Evolutionary conservation across 2,329 filamentous ascomycete species (phyloP).

Genomic region (Arthrocladium fulminans): DNA sequence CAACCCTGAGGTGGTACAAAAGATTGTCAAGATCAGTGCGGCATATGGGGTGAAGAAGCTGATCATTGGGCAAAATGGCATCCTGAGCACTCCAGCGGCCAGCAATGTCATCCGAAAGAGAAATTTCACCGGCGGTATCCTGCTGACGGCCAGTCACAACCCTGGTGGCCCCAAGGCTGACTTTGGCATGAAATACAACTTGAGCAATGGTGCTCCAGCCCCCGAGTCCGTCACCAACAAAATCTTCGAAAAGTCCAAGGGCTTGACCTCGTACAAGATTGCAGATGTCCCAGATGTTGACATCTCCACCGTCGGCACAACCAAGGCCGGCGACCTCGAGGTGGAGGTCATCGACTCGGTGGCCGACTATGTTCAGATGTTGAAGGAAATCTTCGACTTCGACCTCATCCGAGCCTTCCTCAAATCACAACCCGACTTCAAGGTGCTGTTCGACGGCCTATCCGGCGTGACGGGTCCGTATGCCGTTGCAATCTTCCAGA

Average conservation of each 20-base stretch:
- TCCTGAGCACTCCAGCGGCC: constrained; percentile 90
- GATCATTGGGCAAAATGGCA: constrained; percentile 88
- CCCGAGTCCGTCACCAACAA: constrained; percentile 97
- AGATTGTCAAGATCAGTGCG: constrained; percentile 94
- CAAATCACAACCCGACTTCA: constrained; percentile 77
- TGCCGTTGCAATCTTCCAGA: constrained; percentile 86
- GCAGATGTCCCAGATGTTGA: constrained; percentile 79
- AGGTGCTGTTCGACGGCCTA: constrained; percentile 90
- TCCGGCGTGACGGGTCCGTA: constrained; percentile 94
- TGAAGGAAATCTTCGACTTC: constrained; percentile 99
- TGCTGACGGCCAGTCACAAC: constrained; percentile 96
- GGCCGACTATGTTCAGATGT: constrained; percentile 83
- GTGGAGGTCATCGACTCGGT: constrained; percentile 94
- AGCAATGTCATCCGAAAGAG: constrained; percentile 92
- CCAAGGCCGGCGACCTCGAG: constrained; percentile 76
- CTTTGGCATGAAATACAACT: constrained; percentile 99
- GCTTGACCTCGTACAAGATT: constrained; percentile 84
- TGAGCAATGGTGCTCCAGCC: constrained; percentile 89
- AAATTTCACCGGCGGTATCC: constrained; percentile 90
- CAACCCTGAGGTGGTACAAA: constrained; percentile 92
- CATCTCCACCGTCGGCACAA: constrained; percentile 69
- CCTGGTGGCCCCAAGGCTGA: constrained; percentile 89
- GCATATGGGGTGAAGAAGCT: constrained; percentile 99
- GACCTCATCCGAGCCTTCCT: constrained; percentile 93
- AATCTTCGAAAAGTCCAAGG: constrained; percentile 88